Conservation (phyloP, 83 land plant species). For the Diphasiastrum complanatum region DNA sequence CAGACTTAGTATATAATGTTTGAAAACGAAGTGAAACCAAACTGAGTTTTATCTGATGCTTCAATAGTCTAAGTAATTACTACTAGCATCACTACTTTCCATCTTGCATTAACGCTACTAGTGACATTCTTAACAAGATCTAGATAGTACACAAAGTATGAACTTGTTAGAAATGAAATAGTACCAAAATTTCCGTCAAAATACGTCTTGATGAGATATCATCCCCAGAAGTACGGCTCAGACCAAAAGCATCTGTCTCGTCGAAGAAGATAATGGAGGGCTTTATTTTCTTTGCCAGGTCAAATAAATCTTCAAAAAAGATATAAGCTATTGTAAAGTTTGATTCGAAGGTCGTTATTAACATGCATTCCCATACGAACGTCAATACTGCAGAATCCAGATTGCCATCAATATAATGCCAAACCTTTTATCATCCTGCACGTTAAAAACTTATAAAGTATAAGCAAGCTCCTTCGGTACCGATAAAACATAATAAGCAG, state of each 20-base stretch:
- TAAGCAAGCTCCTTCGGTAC: no score
- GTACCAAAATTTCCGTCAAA: not conserved
- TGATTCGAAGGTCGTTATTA: no score
- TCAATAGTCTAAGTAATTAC: no score
- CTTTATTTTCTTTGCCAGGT: not conserved
- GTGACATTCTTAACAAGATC: no score
- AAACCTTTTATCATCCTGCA: not conserved
- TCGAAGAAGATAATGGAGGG: not conserved
- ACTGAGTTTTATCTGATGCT: no score
- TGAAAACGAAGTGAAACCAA: no score
- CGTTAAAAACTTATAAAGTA: not conserved
- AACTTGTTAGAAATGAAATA: not conserved
- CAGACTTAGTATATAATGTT: no score
- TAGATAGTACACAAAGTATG: no score
- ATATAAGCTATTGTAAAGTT: not conserved
- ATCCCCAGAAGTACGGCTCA: not conserved
- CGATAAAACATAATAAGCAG: no score
- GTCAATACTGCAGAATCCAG: not conserved
- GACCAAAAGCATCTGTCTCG: not conserved
- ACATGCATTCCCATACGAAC: no score
- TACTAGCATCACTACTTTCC: no score
- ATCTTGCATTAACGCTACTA: no score
- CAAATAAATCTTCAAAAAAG: not conserved
- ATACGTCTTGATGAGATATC: not conserved
- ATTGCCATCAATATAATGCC: not conserved